Percentiles rank a stretch among this genome's conserved stretches.
Evolutionary conservation across 208 protist species (phyloP).

Genomic region (Leishmania martiniquensis): DNA sequence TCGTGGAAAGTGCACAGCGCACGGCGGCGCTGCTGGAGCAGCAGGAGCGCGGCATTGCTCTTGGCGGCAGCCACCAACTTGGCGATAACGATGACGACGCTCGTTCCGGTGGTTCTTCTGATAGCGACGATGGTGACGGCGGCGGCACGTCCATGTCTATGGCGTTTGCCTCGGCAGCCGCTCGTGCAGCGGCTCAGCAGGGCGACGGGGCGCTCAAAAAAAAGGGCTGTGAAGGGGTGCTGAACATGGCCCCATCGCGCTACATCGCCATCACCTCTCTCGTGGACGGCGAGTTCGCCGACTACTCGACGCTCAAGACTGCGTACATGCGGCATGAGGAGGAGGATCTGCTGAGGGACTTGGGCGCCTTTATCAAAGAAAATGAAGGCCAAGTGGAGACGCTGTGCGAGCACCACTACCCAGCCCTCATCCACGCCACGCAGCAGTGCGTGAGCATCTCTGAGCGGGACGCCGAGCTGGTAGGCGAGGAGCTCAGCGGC

Average conservation of each 20-base stretch:
- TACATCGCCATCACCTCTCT: slow-evolving; percentile 87
- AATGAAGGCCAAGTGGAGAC: slow-evolving; percentile 88
- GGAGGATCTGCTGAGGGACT: slow-evolving; percentile 71
- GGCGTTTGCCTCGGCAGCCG: slow-evolving; percentile 19
- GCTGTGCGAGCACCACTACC: slow-evolving; percentile 89
- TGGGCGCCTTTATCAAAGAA: slow-evolving; percentile 78
- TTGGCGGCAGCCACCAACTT: slow-evolving; percentile 11
- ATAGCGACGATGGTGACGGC: slow-evolving; percentile 37
- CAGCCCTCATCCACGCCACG: slow-evolving; percentile 81
- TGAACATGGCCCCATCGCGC: slow-evolving; percentile 61
- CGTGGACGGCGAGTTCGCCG: slow-evolving; percentile 88
- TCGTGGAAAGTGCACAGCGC: slow-evolving; percentile 55
- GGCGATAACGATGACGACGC: slow-evolving; percentile 29
- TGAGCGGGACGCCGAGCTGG: slow-evolving; percentile 77
- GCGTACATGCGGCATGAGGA: slow-evolving; percentile 86
- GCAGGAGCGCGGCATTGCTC: slow-evolving; percentile 47
- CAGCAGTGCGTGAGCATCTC: slow-evolving; percentile 89
- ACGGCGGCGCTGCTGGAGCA: slow-evolving; percentile 48
- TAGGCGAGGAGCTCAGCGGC: slow-evolving; percentile 86
- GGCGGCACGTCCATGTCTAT: slow-evolving; percentile 8
- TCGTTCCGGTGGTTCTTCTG: slow-evolving; percentile 32
- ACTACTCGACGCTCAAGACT: slow-evolving; percentile 84
- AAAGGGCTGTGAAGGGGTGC: slow-evolving; percentile 34
- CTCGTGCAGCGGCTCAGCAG: slow-evolving; percentile 20
- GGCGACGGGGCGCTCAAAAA: slow-evolving; percentile 23